Base-by-base conservation (phyloP, 805 yeast species). In the Grigorovia transvaalensis region DNA sequence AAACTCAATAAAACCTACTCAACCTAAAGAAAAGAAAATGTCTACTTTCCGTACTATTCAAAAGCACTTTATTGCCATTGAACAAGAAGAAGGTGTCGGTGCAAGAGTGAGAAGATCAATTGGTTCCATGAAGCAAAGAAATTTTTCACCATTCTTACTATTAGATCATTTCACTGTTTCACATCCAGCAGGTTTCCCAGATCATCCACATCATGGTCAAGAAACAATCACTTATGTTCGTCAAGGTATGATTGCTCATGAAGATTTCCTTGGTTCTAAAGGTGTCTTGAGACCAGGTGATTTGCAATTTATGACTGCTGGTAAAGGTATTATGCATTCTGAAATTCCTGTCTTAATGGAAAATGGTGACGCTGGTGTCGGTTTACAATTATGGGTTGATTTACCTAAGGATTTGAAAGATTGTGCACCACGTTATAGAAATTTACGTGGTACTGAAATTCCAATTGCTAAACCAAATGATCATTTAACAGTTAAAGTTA, bases 221-320 rank as follows among this genome's bases (percentile, higher is more conserved):
- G 90, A 85, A 61, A 85, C 93, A n/a, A 77, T 86, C 51, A 84
- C 91, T 0, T 76, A 82, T 54, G 68, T 85, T 48, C 69, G 79
- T 52, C 73, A 78, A 47, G 91, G 91, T 42, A 78, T 76, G 57
- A 70, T 85, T 67, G 85, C 87, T 5, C 95, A 85, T 64, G 89
- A 84, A 63, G 96, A 89, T 65, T 87, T 88, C 69, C 85, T 95
- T 1, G 96, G 96, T 1, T 71, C 84, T n/a, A 75, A 77, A 50
- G 96, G 96, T 51, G 74, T 86, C 9, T 70, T 89, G 50, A 74
- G 78, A 55, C 80, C 88, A 8, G 96, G 96, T 52, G 96, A 88
- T 65, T 72, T 89, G 57, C 96, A 88, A 67, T 88, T 88, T 67
- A 88, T 88, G 96, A 88, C 96, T 29, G 96, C 96, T 5, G 96